These are phyloP conservation scores for Leersia perrieri DNA, from an alignment of 176 grass and related monocot species.

Conservation along the genomic window DNA sequence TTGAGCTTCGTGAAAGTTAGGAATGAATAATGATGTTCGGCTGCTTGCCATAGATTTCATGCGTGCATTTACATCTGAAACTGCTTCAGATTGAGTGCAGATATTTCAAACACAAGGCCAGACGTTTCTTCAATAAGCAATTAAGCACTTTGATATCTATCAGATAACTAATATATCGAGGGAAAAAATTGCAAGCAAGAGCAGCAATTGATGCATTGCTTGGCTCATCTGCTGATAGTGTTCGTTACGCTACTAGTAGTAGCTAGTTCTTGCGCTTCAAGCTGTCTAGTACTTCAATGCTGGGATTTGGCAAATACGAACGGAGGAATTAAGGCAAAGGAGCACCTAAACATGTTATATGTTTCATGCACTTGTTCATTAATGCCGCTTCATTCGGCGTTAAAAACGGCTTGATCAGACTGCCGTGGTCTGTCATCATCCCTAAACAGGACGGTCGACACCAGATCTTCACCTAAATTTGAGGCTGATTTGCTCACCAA, in stretches of 20 bases:
- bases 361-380: constrained; percentile 8
- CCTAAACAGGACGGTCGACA: background rate
- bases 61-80: constrained; percentile 7
- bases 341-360: constrained; percentile 23
- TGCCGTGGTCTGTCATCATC: constrained; percentile 9
- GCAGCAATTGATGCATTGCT: background rate
- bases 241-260: background rate
- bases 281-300: background rate
- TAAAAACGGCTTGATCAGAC: background rate
- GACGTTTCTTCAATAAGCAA: background rate
- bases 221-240: background rate
- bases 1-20: background rate
- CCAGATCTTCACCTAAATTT: constrained; percentile 36
- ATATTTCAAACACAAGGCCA: background rate
- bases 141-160: background rate
- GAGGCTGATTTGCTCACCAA: constrained; percentile 40
- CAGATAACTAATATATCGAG: background rate
- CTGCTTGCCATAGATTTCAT: background rate
- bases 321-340: background rate
- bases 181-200: background rate
- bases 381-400: background rate
- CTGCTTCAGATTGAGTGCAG: background rate
- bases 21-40: background rate
- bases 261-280: background rate
- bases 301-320: background rate